A percentile compares a stretch with the other conserved stretches of the same genome.
Conservation (phyloP, 495 filamentous ascomycete genomes). For the Letharia columbiana region DNA sequence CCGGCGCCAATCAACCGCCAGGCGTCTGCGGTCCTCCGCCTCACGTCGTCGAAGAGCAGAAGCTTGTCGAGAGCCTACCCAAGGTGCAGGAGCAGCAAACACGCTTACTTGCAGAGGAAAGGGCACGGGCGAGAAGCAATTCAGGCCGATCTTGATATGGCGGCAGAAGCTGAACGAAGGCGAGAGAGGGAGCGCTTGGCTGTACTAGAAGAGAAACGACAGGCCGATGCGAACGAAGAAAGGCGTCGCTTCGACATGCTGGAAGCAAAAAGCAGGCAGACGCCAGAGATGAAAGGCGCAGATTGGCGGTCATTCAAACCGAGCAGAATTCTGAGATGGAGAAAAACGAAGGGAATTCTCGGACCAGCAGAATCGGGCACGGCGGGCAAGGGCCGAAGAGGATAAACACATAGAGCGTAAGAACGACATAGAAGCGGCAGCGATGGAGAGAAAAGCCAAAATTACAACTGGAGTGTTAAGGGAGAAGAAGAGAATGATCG, state of each 20-base stretch:
- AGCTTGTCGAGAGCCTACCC: conserved; percentile 8
- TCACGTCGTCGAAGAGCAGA: conserved; percentile 8
- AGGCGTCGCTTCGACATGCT: background rate
- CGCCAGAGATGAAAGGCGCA: background rate
- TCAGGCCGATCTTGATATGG: conserved; percentile 10
- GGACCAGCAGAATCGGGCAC: background rate
- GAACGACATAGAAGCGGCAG: conserved; percentile 3
- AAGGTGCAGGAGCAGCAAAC: conserved; percentile 6
- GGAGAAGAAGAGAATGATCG: conserved; percentile 11
- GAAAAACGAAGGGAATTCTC: background rate
- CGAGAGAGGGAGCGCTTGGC: conserved; percentile 9
- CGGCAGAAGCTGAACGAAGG: conserved; percentile 11
- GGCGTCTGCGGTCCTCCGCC: conserved; percentile 10
- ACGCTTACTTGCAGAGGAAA: conserved; percentile 14
- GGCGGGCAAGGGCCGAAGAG: background rate
- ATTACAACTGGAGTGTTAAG: background rate
- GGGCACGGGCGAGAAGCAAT: conserved; percentile 6
- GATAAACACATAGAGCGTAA: conserved; percentile 6
- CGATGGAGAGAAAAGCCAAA: conserved; percentile 4
- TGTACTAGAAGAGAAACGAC: background rate
- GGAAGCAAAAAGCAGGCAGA: background rate
- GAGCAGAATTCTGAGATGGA: conserved; percentile 4
- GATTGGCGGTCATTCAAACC: conserved; percentile 4
- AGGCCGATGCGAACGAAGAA: conserved; percentile 1
- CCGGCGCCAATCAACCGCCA: conserved; percentile 16